Base-by-base conservation (phyloP, 1,284 basidiomycete genomes). In the Garcileccinum viscosum region DNA sequence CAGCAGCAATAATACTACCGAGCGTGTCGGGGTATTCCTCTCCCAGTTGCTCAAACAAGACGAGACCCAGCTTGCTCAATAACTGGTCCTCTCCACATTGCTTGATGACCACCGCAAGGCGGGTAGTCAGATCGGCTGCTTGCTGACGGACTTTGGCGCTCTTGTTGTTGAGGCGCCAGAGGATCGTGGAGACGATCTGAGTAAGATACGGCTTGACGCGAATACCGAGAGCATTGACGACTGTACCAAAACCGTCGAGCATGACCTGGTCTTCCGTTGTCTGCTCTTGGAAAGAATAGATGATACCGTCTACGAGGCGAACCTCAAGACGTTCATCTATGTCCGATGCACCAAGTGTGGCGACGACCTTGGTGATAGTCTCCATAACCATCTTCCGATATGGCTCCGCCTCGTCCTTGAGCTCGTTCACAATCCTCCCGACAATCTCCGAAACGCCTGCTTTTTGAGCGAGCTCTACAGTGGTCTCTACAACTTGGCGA, bases 301-400 rank as follows among this genome's bases (percentile, higher is more conserved):
- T 99, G 82, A 99, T 97, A 62, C 98, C 97, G 78, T 99, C 98
- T 40, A 99, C 94, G 17, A 99, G 89, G 68, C 95, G 89, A 17
- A 97, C 90, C 82, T 99, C 97, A 62, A 99, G 86, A 63, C 96
- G 89, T 81, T 99, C 96, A 78, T 99, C 97, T 69, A 99, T 95
- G 77, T 99, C 98, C 1, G 97, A 95, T 3, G 97, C 95, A 67
- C 98, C 97, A 5, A 98, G 89, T 15, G 93, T 93, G 9, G 93
- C 91, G 38, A 99, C 88, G 47, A 99, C 98, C 80, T 98, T 98
- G 30, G 96, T 98, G 75, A 99, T 98, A 0, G 98, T 99, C 84
- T 99, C 98, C 97, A 99, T 99, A 56, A 98, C 97, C 98, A 99
- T 99, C 87, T 99, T 99, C 73, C 97, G 88, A 86, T 97, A 99